phyloP scores from a whole-genome alignment of 2,329 filamentous ascomycete genomes.

The Ophiosphaerella korrae region DNA sequence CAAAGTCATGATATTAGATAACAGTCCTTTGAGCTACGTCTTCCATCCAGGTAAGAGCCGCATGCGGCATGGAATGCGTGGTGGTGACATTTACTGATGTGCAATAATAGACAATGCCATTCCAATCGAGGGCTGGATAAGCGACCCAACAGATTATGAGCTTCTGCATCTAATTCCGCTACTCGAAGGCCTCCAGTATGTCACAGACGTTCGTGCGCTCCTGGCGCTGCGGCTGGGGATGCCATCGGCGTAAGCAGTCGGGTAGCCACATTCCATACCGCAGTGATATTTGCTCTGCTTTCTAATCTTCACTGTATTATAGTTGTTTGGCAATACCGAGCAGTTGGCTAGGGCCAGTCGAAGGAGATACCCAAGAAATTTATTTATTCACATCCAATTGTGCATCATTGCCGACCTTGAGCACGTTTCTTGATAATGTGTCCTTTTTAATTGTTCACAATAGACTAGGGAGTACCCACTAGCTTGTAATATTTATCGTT shows the following conservation, averaged over 20 bases:
- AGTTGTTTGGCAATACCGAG: slow-evolving; percentile 31
- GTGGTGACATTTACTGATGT: slow-evolving; percentile 15
- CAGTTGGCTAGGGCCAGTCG: slow-evolving; percentile 32
- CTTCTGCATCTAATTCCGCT: slow-evolving; percentile 90
- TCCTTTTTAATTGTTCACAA: slow-evolving; percentile 23
- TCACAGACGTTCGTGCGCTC: slow-evolving; percentile 90
- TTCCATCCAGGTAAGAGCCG: slow-evolving; percentile 85
- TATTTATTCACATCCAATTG: slow-evolving; percentile 15
- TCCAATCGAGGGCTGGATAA: slow-evolving; percentile 99
- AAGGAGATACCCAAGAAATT: slow-evolving; percentile 43
- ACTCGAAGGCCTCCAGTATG: slow-evolving; percentile 93
- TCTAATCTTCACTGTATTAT: slow-evolving; percentile 41
- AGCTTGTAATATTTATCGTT: slow-evolving; percentile 3
- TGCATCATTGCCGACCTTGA: slow-evolving; percentile 1
- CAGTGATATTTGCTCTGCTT: slow-evolving; percentile 18
- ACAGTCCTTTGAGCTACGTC: slow-evolving; percentile 96
- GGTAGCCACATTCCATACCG: slow-evolving; percentile 17
- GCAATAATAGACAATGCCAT: slow-evolving; percentile 84
- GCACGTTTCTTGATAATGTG: slow-evolving; percentile 15
- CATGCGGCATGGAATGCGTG: background rate
- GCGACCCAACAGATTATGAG: slow-evolving; percentile 95
- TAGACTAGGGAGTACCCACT: slow-evolving; percentile 10
- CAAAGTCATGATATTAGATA: slow-evolving; percentile 98
- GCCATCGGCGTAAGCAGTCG: slow-evolving; percentile 40
- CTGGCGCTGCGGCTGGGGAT: slow-evolving; percentile 89